Evolutionary conservation across 78 protist species (phyloP), one percentile per base, ranked within the genome.

Genomic region (Cyanophora paradoxa): DNA sequence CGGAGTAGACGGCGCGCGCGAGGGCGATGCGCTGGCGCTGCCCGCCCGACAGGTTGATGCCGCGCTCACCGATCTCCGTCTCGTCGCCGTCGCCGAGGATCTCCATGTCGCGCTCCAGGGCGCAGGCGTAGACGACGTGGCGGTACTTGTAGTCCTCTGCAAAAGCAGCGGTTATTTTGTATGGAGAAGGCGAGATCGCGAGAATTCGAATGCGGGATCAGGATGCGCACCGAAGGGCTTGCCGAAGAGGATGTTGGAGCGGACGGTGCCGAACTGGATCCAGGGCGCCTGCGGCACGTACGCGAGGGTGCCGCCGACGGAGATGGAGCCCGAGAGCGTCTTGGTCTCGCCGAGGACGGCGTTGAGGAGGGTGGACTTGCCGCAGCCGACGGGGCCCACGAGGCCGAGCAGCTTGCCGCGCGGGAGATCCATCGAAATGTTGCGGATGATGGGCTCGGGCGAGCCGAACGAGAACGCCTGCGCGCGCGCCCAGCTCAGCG

Each of bases 1-100:
- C 40, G 6, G 65, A 0, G 84, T 91, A 93, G 26, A 93, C 90
- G 4, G 98, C 92, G 14, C 99, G 86, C 2, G 99, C 99, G 19
- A 93, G 68, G 3, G 79, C 16, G 30, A 90, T 52, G 30, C 90
- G 82, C 61, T 40, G 65, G 72, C 77, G 76, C 58, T 82, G 83
- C 28, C 86, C 87, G 8, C 94, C 94, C 6, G 72, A 39, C 13
- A 91, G 78, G 56, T 63, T 91, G 80, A 88, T 36, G 1, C 92
- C 92, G 4, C 58, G 26, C 68, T 85, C 90, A n/a, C 92, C 88
- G n/a, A 85, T 81, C 66, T 80, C 86, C 8, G 86, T 78, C 33
- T 31, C 58, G 58, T 83, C 87, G 11, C 86, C 88, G 33, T 56
- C 61, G 5, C 33, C 52, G 20, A 87, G 52, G 39, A 72, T 54